A percentile compares a stretch with the other conserved stretches of the same genome.
Evolutionary conservation across 73 alveolate genomes (phyloP).

Genomic region (Tetrahymena malaccensis): DNA sequence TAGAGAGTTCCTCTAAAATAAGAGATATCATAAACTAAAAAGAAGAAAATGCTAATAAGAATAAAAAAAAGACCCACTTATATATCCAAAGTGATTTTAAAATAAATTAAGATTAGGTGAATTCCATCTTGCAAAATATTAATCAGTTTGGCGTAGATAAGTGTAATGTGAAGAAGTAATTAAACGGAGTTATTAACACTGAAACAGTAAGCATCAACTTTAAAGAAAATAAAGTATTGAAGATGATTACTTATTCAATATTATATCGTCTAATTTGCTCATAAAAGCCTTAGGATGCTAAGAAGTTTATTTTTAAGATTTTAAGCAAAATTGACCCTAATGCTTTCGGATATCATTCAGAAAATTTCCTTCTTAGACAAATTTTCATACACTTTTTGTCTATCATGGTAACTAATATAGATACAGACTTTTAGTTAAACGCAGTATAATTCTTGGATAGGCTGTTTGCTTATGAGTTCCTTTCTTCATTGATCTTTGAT

Average conservation of each 20-base stretch:
- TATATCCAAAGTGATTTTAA: no score
- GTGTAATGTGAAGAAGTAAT: neutral
- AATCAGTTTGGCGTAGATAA: neutral
- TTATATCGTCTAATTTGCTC: neutral
- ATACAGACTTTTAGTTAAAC: no score
- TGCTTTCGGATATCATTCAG: neutral
- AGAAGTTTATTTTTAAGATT: neutral
- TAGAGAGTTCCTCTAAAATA: no score
- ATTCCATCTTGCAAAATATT: no score
- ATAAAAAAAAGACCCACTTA: no score
- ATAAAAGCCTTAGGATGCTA: neutral
- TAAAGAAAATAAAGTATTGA: neutral
- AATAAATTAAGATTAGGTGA: no score
- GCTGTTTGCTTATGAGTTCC: no score
- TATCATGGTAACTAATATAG: neutral
- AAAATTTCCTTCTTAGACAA: neutral
- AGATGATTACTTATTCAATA: neutral
- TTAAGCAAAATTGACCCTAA: neutral
- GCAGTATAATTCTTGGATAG: neutral
- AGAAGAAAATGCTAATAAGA: no score
- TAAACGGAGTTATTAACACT: neutral
- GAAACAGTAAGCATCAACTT: neutral
- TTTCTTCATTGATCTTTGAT: no score
- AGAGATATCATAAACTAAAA: no score
- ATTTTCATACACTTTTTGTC: neutral